phyloP scores from a whole-genome alignment of 371 early-diverging fungal genomes.

The Fennellomyces sp. region DNA sequence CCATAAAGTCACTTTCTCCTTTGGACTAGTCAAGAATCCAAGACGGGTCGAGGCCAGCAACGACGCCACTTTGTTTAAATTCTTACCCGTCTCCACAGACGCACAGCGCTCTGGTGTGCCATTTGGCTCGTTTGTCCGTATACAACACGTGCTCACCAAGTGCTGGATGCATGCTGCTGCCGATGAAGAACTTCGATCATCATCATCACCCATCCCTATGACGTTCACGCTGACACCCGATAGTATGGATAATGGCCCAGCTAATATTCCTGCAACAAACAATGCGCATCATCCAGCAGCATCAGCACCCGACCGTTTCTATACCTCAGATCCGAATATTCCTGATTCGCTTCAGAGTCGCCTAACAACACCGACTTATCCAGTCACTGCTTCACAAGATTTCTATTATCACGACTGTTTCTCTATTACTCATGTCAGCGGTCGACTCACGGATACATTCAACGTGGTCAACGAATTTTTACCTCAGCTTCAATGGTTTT shows the following conservation, averaged over 20 bases:
- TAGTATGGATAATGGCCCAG: not conserved
- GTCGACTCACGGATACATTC: conserved; percentile 27
- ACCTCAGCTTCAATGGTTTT: conserved; percentile 31
- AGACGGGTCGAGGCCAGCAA: conserved; percentile 20
- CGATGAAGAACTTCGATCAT: conserved; percentile 13
- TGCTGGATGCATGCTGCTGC: conserved; percentile 55
- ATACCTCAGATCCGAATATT: conserved; percentile 8
- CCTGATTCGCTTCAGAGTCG: not conserved
- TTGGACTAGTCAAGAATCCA: conserved; percentile 34
- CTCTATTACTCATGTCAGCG: conserved; percentile 33
- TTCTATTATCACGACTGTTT: conserved; percentile 50
- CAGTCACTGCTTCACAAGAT: conserved; percentile 34
- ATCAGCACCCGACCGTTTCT: conserved; percentile 5
- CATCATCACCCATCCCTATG: conserved; percentile 15
- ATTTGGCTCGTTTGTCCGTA: conserved; percentile 43
- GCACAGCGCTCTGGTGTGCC: conserved; percentile 19
- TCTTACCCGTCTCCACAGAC: conserved; percentile 32
- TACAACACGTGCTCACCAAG: conserved; percentile 50
- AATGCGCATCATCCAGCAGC: not conserved
- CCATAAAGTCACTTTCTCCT: conserved; percentile 36
- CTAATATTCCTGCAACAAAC: not conserved
- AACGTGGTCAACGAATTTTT: conserved; percentile 39
- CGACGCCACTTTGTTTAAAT: conserved; percentile 41
- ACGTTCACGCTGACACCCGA: conserved; percentile 21
- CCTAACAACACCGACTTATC: conserved; percentile 8